These are phyloP conservation scores for Candida buenavistaensis DNA, from an alignment of 1,139 yeast genomes.

Conservation along the genomic window DNA sequence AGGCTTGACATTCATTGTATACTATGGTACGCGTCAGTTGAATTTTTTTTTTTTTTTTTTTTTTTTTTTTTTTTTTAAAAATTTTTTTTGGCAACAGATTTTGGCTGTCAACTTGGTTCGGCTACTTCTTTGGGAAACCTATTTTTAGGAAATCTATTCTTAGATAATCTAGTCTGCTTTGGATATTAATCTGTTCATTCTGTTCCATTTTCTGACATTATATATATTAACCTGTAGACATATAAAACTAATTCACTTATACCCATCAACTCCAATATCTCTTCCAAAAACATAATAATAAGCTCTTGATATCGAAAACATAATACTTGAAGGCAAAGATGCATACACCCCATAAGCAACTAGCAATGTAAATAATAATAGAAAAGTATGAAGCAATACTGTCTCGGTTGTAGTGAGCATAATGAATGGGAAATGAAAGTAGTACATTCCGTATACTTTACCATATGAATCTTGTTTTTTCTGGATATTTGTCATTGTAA, in stretches of 20 bases:
- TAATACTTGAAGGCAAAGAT: slow-evolving; percentile 33
- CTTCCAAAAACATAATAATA: slow-evolving; percentile 39
- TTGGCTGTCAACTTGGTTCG: no score
- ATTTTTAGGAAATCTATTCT: no score
- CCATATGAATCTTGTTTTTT: slow-evolving; percentile 11
- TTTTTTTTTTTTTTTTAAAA: background rate
- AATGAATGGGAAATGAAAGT: slow-evolving; percentile 37
- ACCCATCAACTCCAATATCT: no score
- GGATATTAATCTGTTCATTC: no score
- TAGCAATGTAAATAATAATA: slow-evolving; percentile 31
- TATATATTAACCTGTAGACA: no score
- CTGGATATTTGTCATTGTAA: background rate
- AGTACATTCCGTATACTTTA: slow-evolving; percentile 30
- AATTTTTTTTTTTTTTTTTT: background rate
- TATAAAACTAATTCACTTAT: no score
- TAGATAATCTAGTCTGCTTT: no score
- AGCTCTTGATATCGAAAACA: slow-evolving; percentile 31
- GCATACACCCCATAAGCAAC: slow-evolving; percentile 40
- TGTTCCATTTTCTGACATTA: no score
- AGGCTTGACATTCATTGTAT: slow-evolving; percentile 16
- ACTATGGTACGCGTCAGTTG: slow-evolving; percentile 1
- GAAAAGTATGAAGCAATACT: slow-evolving; percentile 29
- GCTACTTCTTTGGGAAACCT: no score
- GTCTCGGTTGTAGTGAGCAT: slow-evolving; percentile 42
- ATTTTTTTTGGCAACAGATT: no score